phyloP scores from a whole-genome alignment of 257 asterid genomes.

The Nicotiana tomentosiformis region DNA sequence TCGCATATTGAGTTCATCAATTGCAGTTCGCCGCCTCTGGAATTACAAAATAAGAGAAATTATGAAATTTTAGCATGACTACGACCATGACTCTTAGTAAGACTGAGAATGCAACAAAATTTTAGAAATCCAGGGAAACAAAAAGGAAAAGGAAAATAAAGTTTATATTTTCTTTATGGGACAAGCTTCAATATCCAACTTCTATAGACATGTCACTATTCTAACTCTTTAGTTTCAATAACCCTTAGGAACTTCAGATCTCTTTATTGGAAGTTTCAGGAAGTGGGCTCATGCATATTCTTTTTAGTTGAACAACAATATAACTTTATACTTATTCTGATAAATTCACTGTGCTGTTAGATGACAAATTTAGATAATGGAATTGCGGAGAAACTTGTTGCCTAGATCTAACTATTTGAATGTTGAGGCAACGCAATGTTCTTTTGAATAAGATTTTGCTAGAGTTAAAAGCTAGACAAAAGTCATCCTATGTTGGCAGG shows the following conservation, averaged over 20 bases:
- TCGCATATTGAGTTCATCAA: conserved; percentile 95
- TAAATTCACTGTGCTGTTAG: not conserved
- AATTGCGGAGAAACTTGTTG: not conserved
- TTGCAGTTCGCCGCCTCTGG: conserved; percentile 94
- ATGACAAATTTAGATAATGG: not conserved
- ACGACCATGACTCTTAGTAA: not conserved
- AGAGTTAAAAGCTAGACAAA: not conserved
- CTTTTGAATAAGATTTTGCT: not conserved
- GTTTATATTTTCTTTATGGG: not conserved
- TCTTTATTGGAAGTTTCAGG: not conserved
- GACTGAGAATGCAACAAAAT: not conserved
- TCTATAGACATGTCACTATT: not conserved
- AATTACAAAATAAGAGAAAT: not conserved
- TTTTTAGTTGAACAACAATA: not conserved
- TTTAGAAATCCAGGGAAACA: not conserved
- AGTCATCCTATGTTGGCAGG: not conserved
- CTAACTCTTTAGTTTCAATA: not conserved
- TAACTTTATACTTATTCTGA: not conserved
- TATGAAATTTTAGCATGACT: not conserved
- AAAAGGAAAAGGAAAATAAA: not conserved
- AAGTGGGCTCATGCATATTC: not conserved
- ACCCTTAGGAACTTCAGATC: not conserved
- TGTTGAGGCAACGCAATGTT: not conserved
- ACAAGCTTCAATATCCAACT: not conserved
- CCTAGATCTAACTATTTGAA: not conserved